Evolutionary conservation across 202 grass and related monocot genomes (phyloP), one percentile per base, ranked within the genome.

Genomic region (Carex sylvatica): DNA sequence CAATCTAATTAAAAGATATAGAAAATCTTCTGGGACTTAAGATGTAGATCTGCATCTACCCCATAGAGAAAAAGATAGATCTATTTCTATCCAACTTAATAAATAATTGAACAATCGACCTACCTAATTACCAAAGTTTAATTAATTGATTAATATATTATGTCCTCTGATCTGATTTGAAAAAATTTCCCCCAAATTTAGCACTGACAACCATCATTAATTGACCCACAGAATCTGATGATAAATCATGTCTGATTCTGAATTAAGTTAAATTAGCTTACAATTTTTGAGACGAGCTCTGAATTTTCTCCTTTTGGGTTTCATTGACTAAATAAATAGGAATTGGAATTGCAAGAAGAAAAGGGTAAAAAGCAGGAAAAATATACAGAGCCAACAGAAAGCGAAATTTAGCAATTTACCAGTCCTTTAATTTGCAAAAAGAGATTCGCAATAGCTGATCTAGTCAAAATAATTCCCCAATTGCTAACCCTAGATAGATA

Each of bases 241-340:
- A 67, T 65, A 20, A 73, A 60, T 26, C 40, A 78, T 49, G 19
- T 20, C 20, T 85, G 44, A 55, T 67, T 78, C 30, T 66, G 76
- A 66, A 70, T 64, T 85, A 58, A 69, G 11, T 66, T 77, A 44
- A 44, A 65, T 85, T 85, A 79, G 51, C 84, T 85, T 70, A 85
- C 84, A 60, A 67, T 61, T 79, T 70, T 69, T 69, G 65, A 79
- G 65, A 33, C 80, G 80, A 55, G 80, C 80, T 82, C 80, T 82
- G 74, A 69, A 80, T 67, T 79, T 79, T 78, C 62, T 67, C 30
- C 76, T 59, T 80, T 80, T 79, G 31, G 30, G 33, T 85, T 63
- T 65, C 83, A 77, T 79, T 68, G 70, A 30, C 33, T 30, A 84
- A 60, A 30, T 16, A 61, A 30, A 46, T 26, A 60, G 55, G 67